Percentiles rank a stretch among this genome's conserved stretches.
Conservation (phyloP, 306 rosid genomes). For the Trifolium dubium region DNA sequence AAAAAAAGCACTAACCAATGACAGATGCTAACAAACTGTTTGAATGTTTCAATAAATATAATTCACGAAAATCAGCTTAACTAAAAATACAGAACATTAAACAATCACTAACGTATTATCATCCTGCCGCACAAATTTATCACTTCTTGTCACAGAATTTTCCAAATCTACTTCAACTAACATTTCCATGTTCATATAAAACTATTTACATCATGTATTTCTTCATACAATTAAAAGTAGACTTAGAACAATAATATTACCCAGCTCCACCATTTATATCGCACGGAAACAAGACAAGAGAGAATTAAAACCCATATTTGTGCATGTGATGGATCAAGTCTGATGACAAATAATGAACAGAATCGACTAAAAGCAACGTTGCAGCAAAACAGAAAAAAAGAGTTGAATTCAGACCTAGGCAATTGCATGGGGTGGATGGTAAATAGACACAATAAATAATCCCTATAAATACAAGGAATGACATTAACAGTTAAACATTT, state of each 20-base stretch:
- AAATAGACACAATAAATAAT: neutral
- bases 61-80: neutral
- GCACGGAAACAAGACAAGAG: neutral
- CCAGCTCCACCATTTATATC: neutral
- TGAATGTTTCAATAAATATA: conserved; percentile 2
- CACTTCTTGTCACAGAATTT: neutral
- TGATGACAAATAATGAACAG: neutral
- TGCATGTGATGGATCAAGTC: neutral
- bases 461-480: neutral
- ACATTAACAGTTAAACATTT: neutral
- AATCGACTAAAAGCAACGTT: neutral
- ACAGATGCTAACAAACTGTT: neutral
- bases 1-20: neutral
- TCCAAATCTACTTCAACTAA: neutral
- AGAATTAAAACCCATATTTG: neutral
- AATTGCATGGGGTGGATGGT: conserved; percentile 8
- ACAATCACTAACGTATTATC: neutral
- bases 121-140: neutral
- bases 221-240: neutral
- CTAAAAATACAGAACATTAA: neutral
- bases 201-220: neutral
- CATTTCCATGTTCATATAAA: neutral
- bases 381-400: neutral
- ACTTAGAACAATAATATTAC: neutral
- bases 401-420: conserved; percentile 1